phyloP scores from a whole-genome alignment of 805 yeast species.

The Spathaspora hagerdaliae region DNA sequence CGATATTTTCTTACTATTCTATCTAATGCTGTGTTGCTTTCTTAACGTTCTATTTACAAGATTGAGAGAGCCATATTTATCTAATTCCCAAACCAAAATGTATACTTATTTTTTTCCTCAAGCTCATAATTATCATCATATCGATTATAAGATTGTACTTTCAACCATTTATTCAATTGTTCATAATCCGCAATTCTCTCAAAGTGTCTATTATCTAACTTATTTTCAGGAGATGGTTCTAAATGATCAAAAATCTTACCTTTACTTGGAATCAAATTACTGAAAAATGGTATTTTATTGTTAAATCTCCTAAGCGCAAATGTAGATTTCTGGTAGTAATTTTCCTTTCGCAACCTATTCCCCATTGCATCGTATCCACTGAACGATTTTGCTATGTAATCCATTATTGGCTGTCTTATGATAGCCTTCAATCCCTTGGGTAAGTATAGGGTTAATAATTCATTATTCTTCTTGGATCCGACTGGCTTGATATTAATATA shows the following conservation, averaged over 20 bases:
- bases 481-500: conserved; percentile 59
- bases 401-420: conserved; percentile 49
- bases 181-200: not conserved
- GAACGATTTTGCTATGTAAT: conserved; percentile 34
- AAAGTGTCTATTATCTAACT: not conserved
- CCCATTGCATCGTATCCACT: conserved; percentile 25
- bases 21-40: too few species aligned
- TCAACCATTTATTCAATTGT: not conserved
- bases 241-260: not conserved
- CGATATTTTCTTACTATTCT: too few species aligned
- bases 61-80: too few species aligned
- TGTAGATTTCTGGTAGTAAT: conserved; percentile 15
- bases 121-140: conserved; percentile 6
- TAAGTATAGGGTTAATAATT: conserved; percentile 40
- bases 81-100: conserved; percentile 10
- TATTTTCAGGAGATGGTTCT: not conserved
- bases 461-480: conserved; percentile 31
- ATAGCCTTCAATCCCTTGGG: conserved; percentile 54
- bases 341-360: conserved; percentile 17
- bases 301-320: conserved; percentile 13
- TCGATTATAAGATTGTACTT: not conserved
- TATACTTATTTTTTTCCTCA: conserved; percentile 9
- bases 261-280: conserved; percentile 12
- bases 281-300: conserved; percentile 12
- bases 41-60: too few species aligned